Evolutionary conservation across 768 basidiomycete species (phyloP), one percentile per base, ranked within the genome.

Genomic region (Lactarius pseudohatsudake): DNA sequence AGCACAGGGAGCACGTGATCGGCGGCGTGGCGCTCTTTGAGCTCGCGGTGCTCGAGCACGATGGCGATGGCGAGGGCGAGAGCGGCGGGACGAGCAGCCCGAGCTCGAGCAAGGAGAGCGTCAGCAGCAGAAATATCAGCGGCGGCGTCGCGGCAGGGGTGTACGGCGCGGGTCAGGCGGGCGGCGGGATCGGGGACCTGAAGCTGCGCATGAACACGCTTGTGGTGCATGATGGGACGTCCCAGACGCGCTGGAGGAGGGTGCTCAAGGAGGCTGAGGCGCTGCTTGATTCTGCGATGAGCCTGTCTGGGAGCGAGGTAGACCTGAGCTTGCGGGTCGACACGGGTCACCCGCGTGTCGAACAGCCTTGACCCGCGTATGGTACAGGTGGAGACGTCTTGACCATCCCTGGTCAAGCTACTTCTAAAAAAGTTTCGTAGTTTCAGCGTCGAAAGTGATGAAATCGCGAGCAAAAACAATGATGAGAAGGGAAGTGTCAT

Each of bases 241-340:
- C 63, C n/a, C 66, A 63, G 16, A 41, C 20, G 57, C 62, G 57
- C 6, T 92, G 90, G 90, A 71, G 65, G 22, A 69, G 69, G 6
- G 84, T 77, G 56, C 73, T 90, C 68, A 80, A 78, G 70, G 75
- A 64, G 6, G 88, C 86, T 18, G 78, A 72, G 57, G 76, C 76
- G 64, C 81, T 81, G 72, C 75, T 92, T 53, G 86, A 86, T 62
- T 72, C 77, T 65, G 86, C 86, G 54, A 74, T 85, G 59, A 72
- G 75, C 16, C 20, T 79, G 43, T 80, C 85, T 53, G 79, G 82
- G 26, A 85, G 81, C 72, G 74, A 81, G 66, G 80, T 85, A 13
- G 90, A 92, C 75, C 65, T 92, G 72, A 83, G 83, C 53, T 86
- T 85, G 64, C 78, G 90, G 73, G 28, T 28, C 28, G 28, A 28